phyloP scores from a whole-genome alignment of 1,284 basidiomycete genomes.

The Chalciporus sp. region DNA sequence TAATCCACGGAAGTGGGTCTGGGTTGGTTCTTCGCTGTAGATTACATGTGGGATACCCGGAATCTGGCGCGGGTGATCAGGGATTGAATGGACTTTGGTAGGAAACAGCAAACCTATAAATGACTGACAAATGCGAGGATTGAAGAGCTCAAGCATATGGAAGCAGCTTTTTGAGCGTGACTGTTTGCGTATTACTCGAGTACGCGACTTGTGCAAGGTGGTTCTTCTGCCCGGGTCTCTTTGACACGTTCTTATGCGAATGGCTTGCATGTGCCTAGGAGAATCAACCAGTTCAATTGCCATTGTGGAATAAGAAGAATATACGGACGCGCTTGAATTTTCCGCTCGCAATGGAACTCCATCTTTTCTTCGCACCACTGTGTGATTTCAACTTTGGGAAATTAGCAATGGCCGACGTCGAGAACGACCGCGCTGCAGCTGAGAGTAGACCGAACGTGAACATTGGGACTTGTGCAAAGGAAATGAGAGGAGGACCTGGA shows the following conservation, averaged over 20 bases:
- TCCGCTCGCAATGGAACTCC: constrained; percentile 68
- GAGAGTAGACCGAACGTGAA: constrained; percentile 22
- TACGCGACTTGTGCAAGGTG: constrained; percentile 64
- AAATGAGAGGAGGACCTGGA: background rate
- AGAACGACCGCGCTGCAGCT: constrained; percentile 39
- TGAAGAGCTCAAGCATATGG: constrained; percentile 62
- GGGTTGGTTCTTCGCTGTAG: constrained; percentile 3
- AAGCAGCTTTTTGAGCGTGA: constrained; percentile 64
- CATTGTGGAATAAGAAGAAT: background rate
- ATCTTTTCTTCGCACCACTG: constrained; percentile 80
- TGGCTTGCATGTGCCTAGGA: constrained; percentile 67
- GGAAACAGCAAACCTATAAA: constrained; percentile 15
- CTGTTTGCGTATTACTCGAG: constrained; percentile 62
- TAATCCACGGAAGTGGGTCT: constrained; percentile 4
- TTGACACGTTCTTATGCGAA: constrained; percentile 70
- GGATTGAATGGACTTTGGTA: background rate
- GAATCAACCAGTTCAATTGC: constrained; percentile 1
- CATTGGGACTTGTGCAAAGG: constrained; percentile 9
- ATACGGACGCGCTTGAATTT: constrained; percentile 75
- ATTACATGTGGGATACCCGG: constrained; percentile 12
- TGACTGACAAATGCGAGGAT: background rate
- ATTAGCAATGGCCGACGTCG: constrained; percentile 44
- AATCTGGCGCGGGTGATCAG: constrained; percentile 10
- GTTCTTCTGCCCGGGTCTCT: constrained; percentile 67
- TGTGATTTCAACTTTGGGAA: constrained; percentile 77